These are phyloP conservation scores for Dioscorea alata DNA, from an alignment of 106 monocot genomes.

Conservation along the genomic window DNA sequence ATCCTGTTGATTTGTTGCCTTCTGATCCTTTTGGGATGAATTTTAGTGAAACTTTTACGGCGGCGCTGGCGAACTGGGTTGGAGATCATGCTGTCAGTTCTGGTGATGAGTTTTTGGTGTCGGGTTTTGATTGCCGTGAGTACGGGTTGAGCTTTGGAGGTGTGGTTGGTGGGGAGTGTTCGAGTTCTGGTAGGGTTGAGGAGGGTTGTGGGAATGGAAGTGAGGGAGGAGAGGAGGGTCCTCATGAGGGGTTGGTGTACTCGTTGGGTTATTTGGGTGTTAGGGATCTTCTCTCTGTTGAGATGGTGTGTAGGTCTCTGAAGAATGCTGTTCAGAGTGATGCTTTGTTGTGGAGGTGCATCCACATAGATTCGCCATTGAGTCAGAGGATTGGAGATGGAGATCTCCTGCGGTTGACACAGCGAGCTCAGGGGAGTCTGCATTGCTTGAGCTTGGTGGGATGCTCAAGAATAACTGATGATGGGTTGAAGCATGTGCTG, in stretches of 20 bases:
- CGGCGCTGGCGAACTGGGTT: slow-evolving; percentile 41
- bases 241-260: slow-evolving; percentile 57
- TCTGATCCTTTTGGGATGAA: slow-evolving; percentile 72
- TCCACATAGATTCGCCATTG: slow-evolving; percentile 47
- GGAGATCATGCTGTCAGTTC: slow-evolving; percentile 9
- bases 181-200: neutral
- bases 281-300: slow-evolving; percentile 54
- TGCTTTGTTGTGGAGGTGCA: slow-evolving; percentile 55
- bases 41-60: slow-evolving; percentile 13
- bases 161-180: neutral
- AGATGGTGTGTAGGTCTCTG: slow-evolving; percentile 72
- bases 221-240: neutral
- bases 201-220: neutral
- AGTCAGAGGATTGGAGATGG: slow-evolving; percentile 56
- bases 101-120: neutral
- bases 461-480: slow-evolving; percentile 63
- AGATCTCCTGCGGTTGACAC: slow-evolving; percentile 39
- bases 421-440: slow-evolving; percentile 50
- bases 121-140: slow-evolving; percentile 2
- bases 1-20: slow-evolving; percentile 39
- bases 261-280: slow-evolving; percentile 53
- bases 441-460: slow-evolving; percentile 55
- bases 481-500: slow-evolving; percentile 55
- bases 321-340: slow-evolving; percentile 37
- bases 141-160: neutral